Evolutionary conservation across 331 rosid species (phyloP).

Genomic region (Acacia concinna): DNA sequence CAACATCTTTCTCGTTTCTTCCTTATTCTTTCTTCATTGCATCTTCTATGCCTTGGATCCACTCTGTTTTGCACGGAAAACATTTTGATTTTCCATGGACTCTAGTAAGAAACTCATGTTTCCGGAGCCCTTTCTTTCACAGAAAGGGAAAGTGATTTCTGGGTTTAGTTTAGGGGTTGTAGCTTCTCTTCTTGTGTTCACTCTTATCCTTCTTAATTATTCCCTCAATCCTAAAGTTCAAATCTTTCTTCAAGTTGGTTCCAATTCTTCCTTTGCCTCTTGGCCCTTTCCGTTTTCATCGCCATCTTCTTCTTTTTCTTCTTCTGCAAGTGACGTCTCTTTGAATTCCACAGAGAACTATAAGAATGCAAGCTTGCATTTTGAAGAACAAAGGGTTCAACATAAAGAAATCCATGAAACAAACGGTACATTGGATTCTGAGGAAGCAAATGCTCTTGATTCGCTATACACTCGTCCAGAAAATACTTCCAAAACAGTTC

Average conservation of each 20-base stretch:
- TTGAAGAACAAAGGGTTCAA: constrained; percentile 24
- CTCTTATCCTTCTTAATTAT: constrained; percentile 40
- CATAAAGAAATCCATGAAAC: neutral
- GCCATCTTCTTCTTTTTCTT: constrained; percentile 1
- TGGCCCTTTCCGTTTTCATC: constrained; percentile 47
- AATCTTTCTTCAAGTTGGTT: constrained; percentile 36
- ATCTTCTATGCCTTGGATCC: constrained; percentile 6
- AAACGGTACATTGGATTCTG: constrained; percentile 19
- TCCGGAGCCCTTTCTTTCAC: constrained; percentile 49
- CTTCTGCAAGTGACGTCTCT: constrained; percentile 2
- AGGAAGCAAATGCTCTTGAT: neutral
- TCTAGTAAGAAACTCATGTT: constrained; percentile 50
- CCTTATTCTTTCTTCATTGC: neutral
- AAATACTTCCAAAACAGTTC: constrained; percentile 22
- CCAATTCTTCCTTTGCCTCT: constrained; percentile 36
- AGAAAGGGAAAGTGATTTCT: constrained; percentile 59
- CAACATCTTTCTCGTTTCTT: neutral
- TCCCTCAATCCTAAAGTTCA: constrained; percentile 41
- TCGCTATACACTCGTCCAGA: constrained; percentile 5
- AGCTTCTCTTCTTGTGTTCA: constrained; percentile 51
- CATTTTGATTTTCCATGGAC: constrained; percentile 50
- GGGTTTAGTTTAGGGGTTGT: constrained; percentile 70
- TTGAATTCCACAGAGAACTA: constrained; percentile 8
- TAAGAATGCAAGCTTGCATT: constrained; percentile 34
- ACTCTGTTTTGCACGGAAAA: neutral